A percentile compares a stretch with the other conserved stretches of the same genome.
These are phyloP conservation scores for Adansonia digitata DNA, from an alignment of 345 rosid genomes.

Conservation along the genomic window DNA sequence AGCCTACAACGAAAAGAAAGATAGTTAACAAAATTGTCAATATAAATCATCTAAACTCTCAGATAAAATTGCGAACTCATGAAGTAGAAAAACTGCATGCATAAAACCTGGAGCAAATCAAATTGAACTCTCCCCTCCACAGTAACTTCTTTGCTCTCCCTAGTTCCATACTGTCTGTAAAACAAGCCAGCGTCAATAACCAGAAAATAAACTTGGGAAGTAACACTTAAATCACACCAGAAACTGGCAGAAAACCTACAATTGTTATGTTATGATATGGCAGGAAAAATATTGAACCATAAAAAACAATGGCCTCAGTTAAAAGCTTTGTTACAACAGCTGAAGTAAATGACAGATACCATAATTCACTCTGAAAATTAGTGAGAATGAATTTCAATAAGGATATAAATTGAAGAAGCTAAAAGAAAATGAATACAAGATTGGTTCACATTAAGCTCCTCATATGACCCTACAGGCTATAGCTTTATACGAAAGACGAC, in stretches of 20 bases:
- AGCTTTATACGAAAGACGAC: background rate
- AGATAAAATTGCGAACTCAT: conserved; percentile 13
- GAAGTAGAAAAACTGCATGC: conserved; percentile 9
- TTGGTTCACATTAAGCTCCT: background rate
- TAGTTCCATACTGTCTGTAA: conserved; percentile 79
- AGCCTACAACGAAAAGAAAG: conserved; percentile 37
- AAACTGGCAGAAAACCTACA: background rate
- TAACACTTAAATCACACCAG: background rate
- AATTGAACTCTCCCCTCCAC: conserved; percentile 96
- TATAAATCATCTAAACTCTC: conserved; percentile 5
- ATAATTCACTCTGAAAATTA: background rate
- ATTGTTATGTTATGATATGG: background rate
- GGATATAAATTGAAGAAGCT: background rate
- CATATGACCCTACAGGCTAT: background rate
- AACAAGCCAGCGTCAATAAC: conserved; percentile 21
- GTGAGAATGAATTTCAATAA: background rate
- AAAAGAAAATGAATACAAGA: background rate
- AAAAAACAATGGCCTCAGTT: background rate
- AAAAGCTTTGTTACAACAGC: background rate
- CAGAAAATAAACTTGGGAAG: background rate
- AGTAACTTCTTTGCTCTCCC: conserved; percentile 95
- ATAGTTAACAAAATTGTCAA: conserved; percentile 9
- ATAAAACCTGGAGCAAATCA: conserved; percentile 90
- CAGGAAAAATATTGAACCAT: background rate
- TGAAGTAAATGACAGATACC: background rate